Base-by-base conservation (phyloP, 768 basidiomycete genomes). In the Scleroderma citrinum region DNA sequence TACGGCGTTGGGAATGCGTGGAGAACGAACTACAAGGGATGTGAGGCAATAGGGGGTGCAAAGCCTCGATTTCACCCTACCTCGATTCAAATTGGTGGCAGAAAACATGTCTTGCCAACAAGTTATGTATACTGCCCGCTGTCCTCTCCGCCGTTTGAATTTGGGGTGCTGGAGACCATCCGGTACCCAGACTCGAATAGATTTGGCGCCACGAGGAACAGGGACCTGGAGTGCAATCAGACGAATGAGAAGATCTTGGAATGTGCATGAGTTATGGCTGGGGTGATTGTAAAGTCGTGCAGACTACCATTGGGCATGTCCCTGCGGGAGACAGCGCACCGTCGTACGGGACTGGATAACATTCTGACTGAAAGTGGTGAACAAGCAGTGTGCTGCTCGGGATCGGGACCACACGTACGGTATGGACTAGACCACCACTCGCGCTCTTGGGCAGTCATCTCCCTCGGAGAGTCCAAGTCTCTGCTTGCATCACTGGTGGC, bases 361-460 rank as follows among this genome's bases (percentile, higher is more conserved):
- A 91, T 88, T 46, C 87, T 76, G 11, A 90, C 86, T 87, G 56
- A 13, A 32, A 40, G 46, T 46, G 44, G 40, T 53, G 36, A 54
- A 39, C 31, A 39, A n/a, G n/a, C 32, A 2, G 32, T 16, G 21
- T 6, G 11, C 31, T 35, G 50, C 37, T 14, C 8, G 3, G 10
- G 13, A 24, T 20, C 6, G 35, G 29, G 32, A 37, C 5, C 8
- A 17, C 34, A 69, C 69, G 52, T 68, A 90, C 87, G 71, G 65
- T 89, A 92, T 47, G 88, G 87, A 60, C 79, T 87, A 11, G 85
- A 75, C 79, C 78, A 84, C 79, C 82, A 87, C 23, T 64, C 63
- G 55, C 76, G 70, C 68, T 90, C 87, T 56, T 79, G 69, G 36
- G 60, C 56, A 0, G 77, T 73, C 87, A 89, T 90, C 49, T 70